Evolutionary conservation across 306 rosid species (phyloP), one percentile per base, ranked within the genome.

Genomic region (Castanea crenata): DNA sequence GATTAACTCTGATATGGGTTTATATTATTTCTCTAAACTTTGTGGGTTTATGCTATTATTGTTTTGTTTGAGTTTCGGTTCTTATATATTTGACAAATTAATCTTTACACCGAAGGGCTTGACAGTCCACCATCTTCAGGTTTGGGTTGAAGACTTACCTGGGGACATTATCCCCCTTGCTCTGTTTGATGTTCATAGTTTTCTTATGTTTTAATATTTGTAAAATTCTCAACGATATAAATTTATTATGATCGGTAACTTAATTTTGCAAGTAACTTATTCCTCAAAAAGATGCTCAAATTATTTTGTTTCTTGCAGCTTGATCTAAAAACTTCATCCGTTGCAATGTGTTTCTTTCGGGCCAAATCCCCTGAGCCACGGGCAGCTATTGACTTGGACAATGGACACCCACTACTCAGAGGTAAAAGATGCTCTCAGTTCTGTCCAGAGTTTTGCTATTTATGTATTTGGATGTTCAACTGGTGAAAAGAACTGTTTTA

Each of bases 321-420:
- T 59, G 93, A 91, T 74, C 79, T 86, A 77, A 82, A 81, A 83
- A 87, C 91, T 15, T 27, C 93, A 34, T 88, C 92, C 1, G 86
- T 95, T 79, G 99, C 97, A 81, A 75, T 85, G 78, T 90, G 98
- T 70, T 96, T 96, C 87, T 79, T 93, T 62, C 89, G 73, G 86
- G 98, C 99, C 56, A 95, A 93, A 86, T 91, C 98, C 83, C 97
- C 99, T 55, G 98, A 91, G 78, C 90, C 90, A 80, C 88, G 99
- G 77, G 98, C 99, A 41, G 97, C 90, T 83, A 98, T 96, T 71
- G 99, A 96, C 84, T 91, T 23, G 23, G 23, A 23, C 23, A 23
- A 23, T 96, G 89, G 99, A 96, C 83, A 93, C 97, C 34, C 99
- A 96, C 85, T 96, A 96, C 83, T 91, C 99, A 16, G 86, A 84